phyloP scores from a whole-genome alignment of 306 rosid genomes.

The Cucurbita moschata region DNA sequence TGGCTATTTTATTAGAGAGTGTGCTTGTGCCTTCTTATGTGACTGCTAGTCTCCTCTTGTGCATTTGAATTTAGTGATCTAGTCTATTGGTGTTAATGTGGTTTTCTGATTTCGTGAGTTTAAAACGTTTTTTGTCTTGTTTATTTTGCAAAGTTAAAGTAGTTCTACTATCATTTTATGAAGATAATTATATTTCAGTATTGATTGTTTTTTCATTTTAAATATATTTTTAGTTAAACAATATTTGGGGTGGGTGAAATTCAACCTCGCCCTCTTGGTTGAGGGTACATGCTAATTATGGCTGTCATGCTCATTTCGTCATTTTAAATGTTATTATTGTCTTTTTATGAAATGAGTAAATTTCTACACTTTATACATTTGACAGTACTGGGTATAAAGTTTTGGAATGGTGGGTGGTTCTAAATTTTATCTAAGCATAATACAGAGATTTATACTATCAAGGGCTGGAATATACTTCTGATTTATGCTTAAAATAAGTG shows the following conservation, averaged over 20 bases:
- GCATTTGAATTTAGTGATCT: not conserved
- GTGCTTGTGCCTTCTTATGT: not conserved
- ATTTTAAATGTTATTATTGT: not conserved
- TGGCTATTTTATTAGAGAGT: not conserved
- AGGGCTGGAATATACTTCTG: not conserved
- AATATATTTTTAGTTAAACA: no score
- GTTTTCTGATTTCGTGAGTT: not conserved
- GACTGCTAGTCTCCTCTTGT: not conserved
- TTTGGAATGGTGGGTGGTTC: not conserved
- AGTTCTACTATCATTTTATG: not conserved
- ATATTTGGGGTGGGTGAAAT: no score
- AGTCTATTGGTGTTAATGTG: not conserved
- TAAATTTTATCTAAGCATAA: no score
- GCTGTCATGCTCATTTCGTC: no score
- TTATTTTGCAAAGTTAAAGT: not conserved
- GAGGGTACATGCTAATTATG: no score
- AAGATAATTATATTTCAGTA: not conserved
- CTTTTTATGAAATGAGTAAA: not conserved
- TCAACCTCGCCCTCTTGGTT: no score
- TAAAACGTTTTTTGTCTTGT: not conserved
- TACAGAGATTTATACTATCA: no score
- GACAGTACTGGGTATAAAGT: not conserved
- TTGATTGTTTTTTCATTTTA: not conserved
- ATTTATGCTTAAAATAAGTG: no score
- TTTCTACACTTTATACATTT: not conserved